Evolutionary conservation across 2,329 filamentous ascomycete genomes (phyloP), one percentile per base, ranked within the genome.

Genomic region (Beauveria rudraprayagi): DNA sequence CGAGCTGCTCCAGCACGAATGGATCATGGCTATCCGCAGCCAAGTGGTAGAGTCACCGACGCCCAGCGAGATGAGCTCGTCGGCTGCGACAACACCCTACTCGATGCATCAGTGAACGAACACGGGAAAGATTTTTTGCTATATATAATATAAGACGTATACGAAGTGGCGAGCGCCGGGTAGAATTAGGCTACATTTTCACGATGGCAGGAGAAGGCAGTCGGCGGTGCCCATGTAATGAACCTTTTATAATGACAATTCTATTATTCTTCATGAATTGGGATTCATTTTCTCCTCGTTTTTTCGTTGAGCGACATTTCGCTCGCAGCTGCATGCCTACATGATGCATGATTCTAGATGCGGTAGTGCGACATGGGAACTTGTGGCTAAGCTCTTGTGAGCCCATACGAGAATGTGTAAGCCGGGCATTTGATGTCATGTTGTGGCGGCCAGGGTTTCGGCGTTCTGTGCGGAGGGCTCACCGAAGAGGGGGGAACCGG

Each of bases 1-100:
- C 1, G 94, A 97, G 73, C 77, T 99, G 63, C 80, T 99, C 61
- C 91, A 96, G 73, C 92, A 97, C 73, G 91, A 96, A 70, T 99
- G 94, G 94, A 87, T 88, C 66, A 83, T 85, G 78, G 80, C 78
- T 41, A 87, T 88, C 63, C 80, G 84, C 65, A 85, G 78, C 66
- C 82, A 86, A 68, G 83, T 88, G 8, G 83, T 88, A 34, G 84
- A 87, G 66, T 84, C 85, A 14, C 72, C 79, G 54, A 88, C 84
- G 24, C 85, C 85, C 16, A 87, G 83, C 66, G 85, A 87, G 46
- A 70, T 73, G 17, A 78, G 77, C 66, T 72, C 74, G 56, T 61
- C 60, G 3, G 54, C 53, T 1, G 60, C 30, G 17, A 79, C 77
- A 54, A 79, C 77, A 53, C 65, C 72, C 40, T 70, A 73, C 65